phyloP scores from a whole-genome alignment of 768 basidiomycete species.

The Pholiota conissans region DNA sequence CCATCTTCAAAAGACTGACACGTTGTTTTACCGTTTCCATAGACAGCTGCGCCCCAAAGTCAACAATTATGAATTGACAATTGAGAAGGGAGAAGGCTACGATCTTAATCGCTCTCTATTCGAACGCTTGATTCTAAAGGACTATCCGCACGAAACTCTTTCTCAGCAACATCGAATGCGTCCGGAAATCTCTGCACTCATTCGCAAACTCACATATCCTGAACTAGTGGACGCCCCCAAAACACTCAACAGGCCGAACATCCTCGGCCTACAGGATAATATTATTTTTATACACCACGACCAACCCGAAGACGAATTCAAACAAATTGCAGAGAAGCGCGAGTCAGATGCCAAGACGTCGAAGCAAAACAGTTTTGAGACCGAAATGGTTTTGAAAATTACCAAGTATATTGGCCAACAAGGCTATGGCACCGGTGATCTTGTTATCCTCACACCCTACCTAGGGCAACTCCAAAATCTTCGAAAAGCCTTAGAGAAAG shows the following conservation, averaged over 20 bases:
- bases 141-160: conserved; percentile 62
- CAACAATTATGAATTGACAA: conserved; percentile 61
- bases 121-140: conserved; percentile 62
- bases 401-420: conserved; percentile 67
- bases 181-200: conserved; percentile 65
- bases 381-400: conserved; percentile 64
- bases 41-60: conserved; percentile 77
- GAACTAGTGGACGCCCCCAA: conserved; percentile 54
- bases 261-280: conserved; percentile 57
- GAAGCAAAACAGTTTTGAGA: conserved; percentile 63
- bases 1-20: background rate
- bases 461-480: conserved; percentile 63
- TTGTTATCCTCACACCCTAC: conserved; percentile 72
- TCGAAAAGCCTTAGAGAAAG: conserved; percentile 40
- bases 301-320: conserved; percentile 51
- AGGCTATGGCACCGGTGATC: conserved; percentile 58
- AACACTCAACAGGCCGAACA: conserved; percentile 48
- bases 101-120: conserved; percentile 70
- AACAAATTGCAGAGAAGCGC: conserved; percentile 38
- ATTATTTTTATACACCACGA: conserved; percentile 62
- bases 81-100: conserved; percentile 68
- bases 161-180: conserved; percentile 70
- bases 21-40: background rate
- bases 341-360: conserved; percentile 52
- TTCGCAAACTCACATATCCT: conserved; percentile 65